Conservation (phyloP, 257 asterid species). For the Primulina tabacum region DNA sequence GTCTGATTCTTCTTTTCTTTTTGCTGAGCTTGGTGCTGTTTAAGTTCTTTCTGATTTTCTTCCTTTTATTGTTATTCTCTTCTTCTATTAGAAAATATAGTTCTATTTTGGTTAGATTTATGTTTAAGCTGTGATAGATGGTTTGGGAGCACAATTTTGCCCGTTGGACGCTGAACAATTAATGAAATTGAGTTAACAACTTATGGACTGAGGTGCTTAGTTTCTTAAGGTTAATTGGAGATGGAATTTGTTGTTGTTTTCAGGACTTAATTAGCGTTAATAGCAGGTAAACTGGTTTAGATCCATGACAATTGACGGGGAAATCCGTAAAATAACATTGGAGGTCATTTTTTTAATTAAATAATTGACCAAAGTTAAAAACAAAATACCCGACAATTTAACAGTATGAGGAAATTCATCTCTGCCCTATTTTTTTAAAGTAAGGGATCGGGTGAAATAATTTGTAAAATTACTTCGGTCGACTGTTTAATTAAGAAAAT, state of each 20-base stretch:
- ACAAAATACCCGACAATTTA: neutral
- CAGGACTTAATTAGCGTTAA: neutral
- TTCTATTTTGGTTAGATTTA: neutral
- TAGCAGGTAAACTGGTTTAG: neutral
- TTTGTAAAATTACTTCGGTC: too few relatives aligned
- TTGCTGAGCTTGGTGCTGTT: neutral
- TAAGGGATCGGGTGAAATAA: too few relatives aligned
- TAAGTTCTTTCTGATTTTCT: neutral
- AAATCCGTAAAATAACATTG: too few relatives aligned
- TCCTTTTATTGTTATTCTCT: conserved; percentile 1
- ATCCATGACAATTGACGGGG: neutral
- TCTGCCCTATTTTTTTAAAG: too few relatives aligned
- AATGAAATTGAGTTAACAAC: neutral
- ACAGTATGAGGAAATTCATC: conserved; percentile 1
- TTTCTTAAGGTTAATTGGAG: neutral
- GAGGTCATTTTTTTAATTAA: too few relatives aligned
- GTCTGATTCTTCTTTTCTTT: neutral
- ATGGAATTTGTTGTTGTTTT: neutral
- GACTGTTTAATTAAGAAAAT: too few relatives aligned
- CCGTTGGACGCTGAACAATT: neutral
- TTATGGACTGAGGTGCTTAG: neutral
- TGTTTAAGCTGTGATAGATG: neutral
- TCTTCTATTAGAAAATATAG: conserved; percentile 6
- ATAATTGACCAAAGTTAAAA: too few relatives aligned
- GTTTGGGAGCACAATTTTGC: neutral